These are phyloP conservation scores for Morella rubra DNA, from an alignment of 306 rosid species.

Conservation along the genomic window DNA sequence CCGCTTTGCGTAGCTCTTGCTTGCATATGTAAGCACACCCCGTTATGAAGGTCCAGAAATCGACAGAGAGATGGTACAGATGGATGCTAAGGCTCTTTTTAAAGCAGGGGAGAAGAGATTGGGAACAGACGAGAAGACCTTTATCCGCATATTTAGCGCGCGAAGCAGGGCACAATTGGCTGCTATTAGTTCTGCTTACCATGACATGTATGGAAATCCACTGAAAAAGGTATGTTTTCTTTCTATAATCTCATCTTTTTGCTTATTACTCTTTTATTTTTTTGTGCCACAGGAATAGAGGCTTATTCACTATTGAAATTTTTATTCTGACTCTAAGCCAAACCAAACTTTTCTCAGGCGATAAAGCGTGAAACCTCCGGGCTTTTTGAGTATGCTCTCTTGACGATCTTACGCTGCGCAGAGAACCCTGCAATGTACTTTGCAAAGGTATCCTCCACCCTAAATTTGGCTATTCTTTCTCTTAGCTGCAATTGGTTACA, in stretches of 20 bases:
- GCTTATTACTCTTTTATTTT: conserved; percentile 7
- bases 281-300: neutral
- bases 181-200: conserved; percentile 52
- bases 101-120: conserved; percentile 55
- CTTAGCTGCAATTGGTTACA: conserved; percentile 10
- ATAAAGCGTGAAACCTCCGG: conserved; percentile 73
- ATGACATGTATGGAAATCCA: conserved; percentile 44
- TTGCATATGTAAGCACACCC: conserved; percentile 49
- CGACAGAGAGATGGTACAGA: conserved; percentile 40
- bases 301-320: neutral
- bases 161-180: conserved; percentile 71
- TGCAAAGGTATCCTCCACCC: conserved; percentile 60
- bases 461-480: conserved; percentile 13
- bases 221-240: conserved; percentile 54
- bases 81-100: conserved; percentile 41
- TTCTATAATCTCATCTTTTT: neutral
- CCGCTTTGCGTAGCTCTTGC: conserved; percentile 26
- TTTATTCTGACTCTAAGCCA: conserved; percentile 25
- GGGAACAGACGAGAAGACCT: conserved; percentile 55
- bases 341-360: conserved; percentile 41
- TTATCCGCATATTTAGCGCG: conserved; percentile 55
- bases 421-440: conserved; percentile 66
- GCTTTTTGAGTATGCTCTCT: conserved; percentile 53
- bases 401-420: conserved; percentile 59
- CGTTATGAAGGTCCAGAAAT: conserved; percentile 76